Evolutionary conservation across 176 grass and related monocot species (phyloP).

Genomic region (Lolium multiflorum): DNA sequence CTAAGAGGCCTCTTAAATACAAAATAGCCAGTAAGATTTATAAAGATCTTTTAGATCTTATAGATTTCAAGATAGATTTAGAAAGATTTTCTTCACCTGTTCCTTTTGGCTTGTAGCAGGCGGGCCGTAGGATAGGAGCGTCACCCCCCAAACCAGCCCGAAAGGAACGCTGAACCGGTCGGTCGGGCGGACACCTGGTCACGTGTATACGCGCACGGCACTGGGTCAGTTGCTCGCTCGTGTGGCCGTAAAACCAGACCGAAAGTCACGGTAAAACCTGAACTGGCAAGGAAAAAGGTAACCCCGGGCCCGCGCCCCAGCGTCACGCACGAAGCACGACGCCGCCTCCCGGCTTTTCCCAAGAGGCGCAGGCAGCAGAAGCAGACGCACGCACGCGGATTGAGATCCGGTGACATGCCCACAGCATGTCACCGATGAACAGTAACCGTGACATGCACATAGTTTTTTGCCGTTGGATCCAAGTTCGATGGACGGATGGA

Average conservation of each 20-base stretch:
- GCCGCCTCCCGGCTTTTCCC: constrained; percentile 20
- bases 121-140: background rate
- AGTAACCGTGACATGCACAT: too few relatives aligned
- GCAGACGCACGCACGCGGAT: background rate
- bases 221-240: background rate
- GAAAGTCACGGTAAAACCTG: background rate
- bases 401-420: too few relatives aligned
- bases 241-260: background rate
- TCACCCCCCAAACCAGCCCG: background rate
- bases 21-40: background rate
- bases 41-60: background rate
- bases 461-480: too few relatives aligned
- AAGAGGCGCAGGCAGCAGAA: background rate
- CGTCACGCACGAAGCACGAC: constrained; percentile 23
- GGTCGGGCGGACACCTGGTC: background rate
- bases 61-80: background rate
- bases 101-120: background rate
- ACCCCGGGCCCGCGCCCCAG: constrained; percentile 24
- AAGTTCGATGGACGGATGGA: too few relatives aligned
- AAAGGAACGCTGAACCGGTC: background rate
- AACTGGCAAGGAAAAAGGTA: background rate
- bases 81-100: background rate
- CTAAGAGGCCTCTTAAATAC: too few relatives aligned
- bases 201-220: background rate
- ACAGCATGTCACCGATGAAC: too few relatives aligned